Base-by-base conservation (phyloP, 805 yeast species). In the Yamadazyma scolyti region DNA sequence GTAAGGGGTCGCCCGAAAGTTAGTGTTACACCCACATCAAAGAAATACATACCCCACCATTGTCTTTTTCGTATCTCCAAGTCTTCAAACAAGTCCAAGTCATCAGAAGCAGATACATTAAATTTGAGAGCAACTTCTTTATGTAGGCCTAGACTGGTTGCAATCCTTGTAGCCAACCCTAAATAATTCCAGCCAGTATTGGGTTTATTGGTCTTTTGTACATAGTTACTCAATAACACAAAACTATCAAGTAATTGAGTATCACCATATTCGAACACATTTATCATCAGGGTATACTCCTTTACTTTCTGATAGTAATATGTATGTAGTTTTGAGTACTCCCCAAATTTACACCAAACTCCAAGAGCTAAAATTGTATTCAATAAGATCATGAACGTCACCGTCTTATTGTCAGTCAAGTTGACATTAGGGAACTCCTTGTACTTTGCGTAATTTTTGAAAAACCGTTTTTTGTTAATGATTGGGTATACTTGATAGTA, bases 41-140 rank as follows among this genome's bases (percentile, higher is more conserved):
- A 42, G 29, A 42, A 46, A 23, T 46, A 46, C 44, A 46, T 39
- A 13, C 50, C 50, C 50, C 50, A 46, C 46, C 47, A 46, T 22
- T 43, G 46, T n/a, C 50, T 27, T 27, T 46, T 46, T 13, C 50
- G 23, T 10, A 38, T 39, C 23, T 46, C 50, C 11, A 46, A 25
- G 21, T 44, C 47, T 38, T 46, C 47, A 24, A 43, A 40, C 5
- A 46, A 22, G 11, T 36, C 39, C 14, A 31, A 20, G 24, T 43
- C 42, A 16, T 31, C 18, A 11, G 10, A 6, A 3, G 22, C 16
- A 15, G 11, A 24, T 8, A 20, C 15, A 28, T 34, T 43, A n/a
- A 43, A 23, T 28, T 36, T 42, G n/a, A n/a, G n/a, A n/a, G n/a
- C n/a, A n/a, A 46, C 45, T 15, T 43, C 47, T 31, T 46, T 46